Percentiles rank a stretch among this genome's conserved stretches.
Conservation (phyloP, 768 basidiomycete genomes). For the Mrakia hoshinonis region DNA sequence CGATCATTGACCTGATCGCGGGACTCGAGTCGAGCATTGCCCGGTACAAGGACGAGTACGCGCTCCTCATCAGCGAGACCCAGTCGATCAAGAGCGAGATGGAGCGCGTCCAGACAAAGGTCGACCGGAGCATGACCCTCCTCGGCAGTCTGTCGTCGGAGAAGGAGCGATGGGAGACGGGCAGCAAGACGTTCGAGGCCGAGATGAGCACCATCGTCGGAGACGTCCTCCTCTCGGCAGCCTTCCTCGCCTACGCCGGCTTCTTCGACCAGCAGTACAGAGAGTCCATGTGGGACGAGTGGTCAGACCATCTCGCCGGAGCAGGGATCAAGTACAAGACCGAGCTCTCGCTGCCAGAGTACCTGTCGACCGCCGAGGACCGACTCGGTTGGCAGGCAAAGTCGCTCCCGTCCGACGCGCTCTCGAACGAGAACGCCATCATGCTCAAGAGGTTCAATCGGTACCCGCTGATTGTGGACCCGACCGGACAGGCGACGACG, state of each 20-base stretch:
- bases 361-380: conserved; percentile 93
- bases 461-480: conserved; percentile 95
- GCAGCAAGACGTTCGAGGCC: conserved; percentile 87
- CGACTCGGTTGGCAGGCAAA: conserved; percentile 92
- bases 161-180: conserved; percentile 83
- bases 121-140: conserved; percentile 91
- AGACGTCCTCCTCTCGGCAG: conserved; percentile 88
- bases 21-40: conserved; percentile 89
- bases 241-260: conserved; percentile 92
- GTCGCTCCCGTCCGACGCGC: conserved; percentile 85
- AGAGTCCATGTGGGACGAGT: conserved; percentile 92
- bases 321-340: conserved; percentile 85
- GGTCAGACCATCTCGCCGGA: conserved; percentile 78
- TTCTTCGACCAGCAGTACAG: conserved; percentile 99
- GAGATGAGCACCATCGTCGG: conserved; percentile 99
- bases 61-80: conserved; percentile 87
- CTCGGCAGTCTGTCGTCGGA: conserved; percentile 92
- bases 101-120: conserved; percentile 94
- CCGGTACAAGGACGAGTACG: conserved; percentile 94
- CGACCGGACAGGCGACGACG: conserved; percentile 90
- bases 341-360: conserved; percentile 87
- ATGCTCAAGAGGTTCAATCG: conserved; percentile 98
- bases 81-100: conserved; percentile 96
- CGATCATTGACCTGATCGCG: conserved; percentile 82
- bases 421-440: conserved; percentile 98